Percentiles rank a stretch among this genome's conserved stretches.
Conservation (phyloP, 169 alveolate species). For the Plasmodium ovale region DNA sequence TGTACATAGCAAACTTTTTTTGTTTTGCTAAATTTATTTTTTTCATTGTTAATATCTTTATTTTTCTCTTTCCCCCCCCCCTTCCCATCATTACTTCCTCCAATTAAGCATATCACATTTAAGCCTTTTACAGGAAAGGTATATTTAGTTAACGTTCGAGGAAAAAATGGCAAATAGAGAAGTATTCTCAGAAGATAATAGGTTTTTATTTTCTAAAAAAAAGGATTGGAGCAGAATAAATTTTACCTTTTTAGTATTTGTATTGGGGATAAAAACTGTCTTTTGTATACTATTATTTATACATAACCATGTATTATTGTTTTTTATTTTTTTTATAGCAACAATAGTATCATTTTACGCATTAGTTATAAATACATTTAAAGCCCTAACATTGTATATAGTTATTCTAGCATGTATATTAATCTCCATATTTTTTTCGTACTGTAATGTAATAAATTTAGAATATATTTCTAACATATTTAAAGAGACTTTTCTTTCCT, state of each 20-base stretch:
- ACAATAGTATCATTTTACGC: conserved; percentile 40
- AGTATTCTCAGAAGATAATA: neutral
- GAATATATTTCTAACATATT: conserved; percentile 46
- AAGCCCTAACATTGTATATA: conserved; percentile 31
- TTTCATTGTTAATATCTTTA: no score
- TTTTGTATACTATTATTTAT: conserved; percentile 50
- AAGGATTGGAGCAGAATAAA: conserved; percentile 42
- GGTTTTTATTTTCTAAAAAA: conserved; percentile 4
- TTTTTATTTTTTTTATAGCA: conserved; percentile 42
- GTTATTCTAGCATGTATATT: conserved; percentile 16
- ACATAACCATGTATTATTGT: conserved; percentile 41
- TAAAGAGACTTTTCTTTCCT: conserved; percentile 27
- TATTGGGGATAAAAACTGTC: conserved; percentile 61
- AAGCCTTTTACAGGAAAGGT: no score
- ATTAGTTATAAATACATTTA: conserved; percentile 46
- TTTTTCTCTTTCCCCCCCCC: no score
- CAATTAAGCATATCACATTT: no score
- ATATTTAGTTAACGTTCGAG: neutral
- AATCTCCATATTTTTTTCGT: conserved; percentile 11
- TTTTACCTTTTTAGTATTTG: conserved; percentile 67
- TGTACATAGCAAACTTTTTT: no score
- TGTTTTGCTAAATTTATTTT: no score
- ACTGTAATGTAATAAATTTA: conserved; percentile 5
- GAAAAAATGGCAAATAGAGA: conserved; percentile 25
- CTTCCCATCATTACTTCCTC: no score